Conservation (phyloP, 495 filamentous ascomycete genomes). For the Podospora appendiculata region DNA sequence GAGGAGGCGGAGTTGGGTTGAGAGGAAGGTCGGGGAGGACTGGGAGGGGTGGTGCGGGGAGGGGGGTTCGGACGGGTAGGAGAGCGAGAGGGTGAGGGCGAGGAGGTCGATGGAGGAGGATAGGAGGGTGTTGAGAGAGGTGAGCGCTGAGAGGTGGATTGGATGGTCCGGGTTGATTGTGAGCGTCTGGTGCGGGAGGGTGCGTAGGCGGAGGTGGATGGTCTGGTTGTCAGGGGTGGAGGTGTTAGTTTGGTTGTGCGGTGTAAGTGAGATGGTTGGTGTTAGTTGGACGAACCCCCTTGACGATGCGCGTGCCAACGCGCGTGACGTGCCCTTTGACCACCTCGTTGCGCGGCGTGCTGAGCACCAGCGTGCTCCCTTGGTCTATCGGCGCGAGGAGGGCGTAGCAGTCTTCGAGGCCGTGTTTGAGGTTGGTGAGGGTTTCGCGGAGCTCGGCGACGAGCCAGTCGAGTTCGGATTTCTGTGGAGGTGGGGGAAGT, state of each 20-base stretch:
- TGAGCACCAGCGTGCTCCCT: constrained; percentile 78
- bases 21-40: constrained; percentile 50
- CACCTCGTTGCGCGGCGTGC: constrained; percentile 76
- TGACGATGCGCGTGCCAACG: constrained; percentile 66
- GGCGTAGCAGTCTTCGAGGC: constrained; percentile 79
- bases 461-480: constrained; percentile 81
- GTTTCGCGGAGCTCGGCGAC: constrained; percentile 69
- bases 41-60: constrained; percentile 19
- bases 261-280: background rate
- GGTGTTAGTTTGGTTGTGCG: background rate
- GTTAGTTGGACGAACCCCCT: constrained; percentile 51
- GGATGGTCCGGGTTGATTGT: constrained; percentile 45
- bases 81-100: constrained; percentile 61
- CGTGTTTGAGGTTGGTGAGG: constrained; percentile 67
- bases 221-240: constrained; percentile 18
- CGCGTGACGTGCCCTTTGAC: constrained; percentile 89
- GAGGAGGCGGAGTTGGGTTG: constrained; percentile 70
- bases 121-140: constrained; percentile 63
- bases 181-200: constrained; percentile 41
- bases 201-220: constrained; percentile 41
- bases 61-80: constrained; percentile 11
- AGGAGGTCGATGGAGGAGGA: constrained; percentile 72
- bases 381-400: constrained; percentile 76
- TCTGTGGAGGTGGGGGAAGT: constrained; percentile 44
- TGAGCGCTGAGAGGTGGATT: constrained; percentile 60